A percentile compares a stretch with the other conserved stretches of the same genome.
Evolutionary conservation across 2,329 filamentous ascomycete species (phyloP).

Genomic region (Knufia fluminis): DNA sequence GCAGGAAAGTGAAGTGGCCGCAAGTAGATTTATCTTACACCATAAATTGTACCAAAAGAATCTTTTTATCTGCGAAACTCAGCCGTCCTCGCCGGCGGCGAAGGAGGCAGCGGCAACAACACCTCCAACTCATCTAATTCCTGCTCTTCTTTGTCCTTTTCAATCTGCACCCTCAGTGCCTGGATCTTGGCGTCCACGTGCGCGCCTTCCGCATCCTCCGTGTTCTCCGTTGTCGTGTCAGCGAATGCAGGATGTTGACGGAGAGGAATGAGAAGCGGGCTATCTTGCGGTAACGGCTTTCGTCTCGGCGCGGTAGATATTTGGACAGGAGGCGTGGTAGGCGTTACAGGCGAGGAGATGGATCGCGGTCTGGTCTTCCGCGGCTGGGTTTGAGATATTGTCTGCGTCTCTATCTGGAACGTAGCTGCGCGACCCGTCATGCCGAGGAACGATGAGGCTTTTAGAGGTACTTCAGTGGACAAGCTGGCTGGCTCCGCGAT

Average conservation of each 20-base stretch:
- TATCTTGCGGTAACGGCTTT: neutral
- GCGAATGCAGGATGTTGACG: neutral
- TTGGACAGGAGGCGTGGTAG: neutral
- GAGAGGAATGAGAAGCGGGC: neutral
- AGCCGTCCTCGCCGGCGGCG: neutral
- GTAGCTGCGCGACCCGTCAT: neutral
- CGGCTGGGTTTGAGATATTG: neutral
- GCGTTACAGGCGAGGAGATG: neutral
- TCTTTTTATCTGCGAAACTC: too few species aligned
- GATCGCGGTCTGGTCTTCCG: neutral
- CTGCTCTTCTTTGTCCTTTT: neutral
- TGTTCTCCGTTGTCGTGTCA: neutral
- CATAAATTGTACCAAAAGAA: too few species aligned
- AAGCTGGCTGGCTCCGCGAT: neutral
- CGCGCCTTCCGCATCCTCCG: neutral
- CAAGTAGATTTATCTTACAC: too few species aligned
- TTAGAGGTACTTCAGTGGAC: neutral
- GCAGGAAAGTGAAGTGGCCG: too few species aligned
- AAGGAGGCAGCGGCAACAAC: neutral
- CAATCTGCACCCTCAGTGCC: neutral
- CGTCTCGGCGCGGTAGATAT: neutral
- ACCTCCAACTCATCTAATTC: neutral
- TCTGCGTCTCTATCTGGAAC: neutral
- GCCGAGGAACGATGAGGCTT: neutral
- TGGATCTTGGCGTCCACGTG: neutral